Evolutionary conservation across 768 basidiomycete species (phyloP).

Genomic region (Boletus tomentosulus): DNA sequence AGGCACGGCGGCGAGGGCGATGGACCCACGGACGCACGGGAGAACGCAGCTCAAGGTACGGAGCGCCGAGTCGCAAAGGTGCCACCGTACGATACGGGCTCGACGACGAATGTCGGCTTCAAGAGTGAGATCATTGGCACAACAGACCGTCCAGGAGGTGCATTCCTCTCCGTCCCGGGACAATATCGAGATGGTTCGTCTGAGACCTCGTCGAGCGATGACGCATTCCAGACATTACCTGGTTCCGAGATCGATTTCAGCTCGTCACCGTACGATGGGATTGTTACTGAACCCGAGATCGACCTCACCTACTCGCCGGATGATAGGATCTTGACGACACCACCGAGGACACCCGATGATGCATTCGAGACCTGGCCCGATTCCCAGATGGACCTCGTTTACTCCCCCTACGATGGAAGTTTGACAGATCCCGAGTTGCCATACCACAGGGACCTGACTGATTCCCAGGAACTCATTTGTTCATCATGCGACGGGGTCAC

Average conservation of each 20-base stretch:
- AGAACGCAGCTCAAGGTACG: background rate
- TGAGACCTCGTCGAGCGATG: background rate
- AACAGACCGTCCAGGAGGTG: constrained; percentile 1
- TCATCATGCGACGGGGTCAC: background rate
- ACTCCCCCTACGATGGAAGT: background rate
- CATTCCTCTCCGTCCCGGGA: constrained; percentile 12
- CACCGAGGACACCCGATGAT: background rate
- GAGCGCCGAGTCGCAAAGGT: background rate
- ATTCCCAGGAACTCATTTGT: background rate
- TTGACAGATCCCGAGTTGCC: background rate
- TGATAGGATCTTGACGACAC: background rate
- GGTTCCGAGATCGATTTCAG: background rate
- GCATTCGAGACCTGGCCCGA: background rate
- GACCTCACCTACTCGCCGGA: background rate
- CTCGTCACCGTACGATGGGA: background rate
- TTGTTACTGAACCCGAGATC: background rate
- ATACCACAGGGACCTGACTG: background rate
- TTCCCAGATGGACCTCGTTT: background rate
- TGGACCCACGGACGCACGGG: background rate
- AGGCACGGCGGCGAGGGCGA: background rate
- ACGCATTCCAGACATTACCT: background rate
- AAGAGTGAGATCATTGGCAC: constrained; percentile 13
- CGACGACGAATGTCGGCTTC: constrained; percentile 3
- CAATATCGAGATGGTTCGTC: background rate
- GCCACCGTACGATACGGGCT: constrained; percentile 15